A percentile compares a stretch with the other conserved stretches of the same genome.
Conservation (phyloP, 768 basidiomycete species). For the Russula brevipes region DNA sequence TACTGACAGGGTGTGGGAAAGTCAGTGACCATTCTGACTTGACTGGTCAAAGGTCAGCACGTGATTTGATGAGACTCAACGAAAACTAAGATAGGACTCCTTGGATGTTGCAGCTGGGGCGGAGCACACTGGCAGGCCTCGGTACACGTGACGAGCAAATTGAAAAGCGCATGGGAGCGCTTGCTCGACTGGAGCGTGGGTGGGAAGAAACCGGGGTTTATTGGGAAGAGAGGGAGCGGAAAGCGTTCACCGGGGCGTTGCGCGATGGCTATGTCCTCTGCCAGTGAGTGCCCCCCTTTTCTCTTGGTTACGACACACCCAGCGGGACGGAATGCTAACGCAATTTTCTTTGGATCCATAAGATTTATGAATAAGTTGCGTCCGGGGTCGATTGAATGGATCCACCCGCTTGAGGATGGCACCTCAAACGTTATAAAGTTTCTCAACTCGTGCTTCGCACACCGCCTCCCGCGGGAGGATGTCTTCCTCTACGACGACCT, state of each 20-base stretch:
- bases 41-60: too few relatives aligned
- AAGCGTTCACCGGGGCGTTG: conserved; percentile 65
- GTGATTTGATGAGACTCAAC: too few relatives aligned
- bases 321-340: background rate
- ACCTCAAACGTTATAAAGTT: conserved; percentile 72
- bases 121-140: conserved; percentile 39
- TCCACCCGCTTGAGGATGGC: conserved; percentile 63
- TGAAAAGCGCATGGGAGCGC: conserved; percentile 53
- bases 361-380: conserved; percentile 78
- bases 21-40: too few relatives aligned
- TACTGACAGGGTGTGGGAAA: too few relatives aligned
- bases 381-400: conserved; percentile 51
- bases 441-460: conserved; percentile 63
- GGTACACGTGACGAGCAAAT: conserved; percentile 59
- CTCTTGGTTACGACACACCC: background rate
- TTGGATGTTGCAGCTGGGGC: conserved; percentile 40
- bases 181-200: conserved; percentile 64
- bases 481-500: conserved; percentile 66
- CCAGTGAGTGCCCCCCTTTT: conserved; percentile 57
- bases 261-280: conserved; percentile 83
- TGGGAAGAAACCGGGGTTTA: conserved; percentile 61
- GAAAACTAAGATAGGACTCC: too few relatives aligned
- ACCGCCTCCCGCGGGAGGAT: conserved; percentile 56
- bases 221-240: conserved; percentile 68
- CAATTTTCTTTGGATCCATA: conserved; percentile 26